Percentiles rank a stretch among this genome's conserved stretches.
Conservation (phyloP, 2,329 filamentous ascomycete genomes). For the Blastomyces parvus region DNA sequence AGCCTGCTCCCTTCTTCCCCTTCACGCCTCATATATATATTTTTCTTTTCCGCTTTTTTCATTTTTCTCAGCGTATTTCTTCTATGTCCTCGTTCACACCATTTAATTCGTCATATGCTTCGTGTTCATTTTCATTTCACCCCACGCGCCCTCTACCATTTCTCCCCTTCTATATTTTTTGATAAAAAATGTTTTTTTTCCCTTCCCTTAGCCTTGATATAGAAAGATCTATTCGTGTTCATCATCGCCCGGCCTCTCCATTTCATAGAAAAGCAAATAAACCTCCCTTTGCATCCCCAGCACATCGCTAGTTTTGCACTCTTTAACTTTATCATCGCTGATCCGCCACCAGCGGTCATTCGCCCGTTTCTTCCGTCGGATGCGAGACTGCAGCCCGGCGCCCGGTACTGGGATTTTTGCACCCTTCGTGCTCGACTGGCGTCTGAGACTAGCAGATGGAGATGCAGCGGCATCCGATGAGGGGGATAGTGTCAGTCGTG, state of each 20-base stretch:
- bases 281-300: constrained; percentile 91
- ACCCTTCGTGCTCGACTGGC: constrained; percentile 20
- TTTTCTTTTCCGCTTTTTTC: no score
- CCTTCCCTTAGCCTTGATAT: neutral
- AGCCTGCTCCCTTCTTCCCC: no score
- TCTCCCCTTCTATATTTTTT: neutral
- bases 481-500: neutral
- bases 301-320: constrained; percentile 85
- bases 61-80: no score
- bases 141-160: neutral
- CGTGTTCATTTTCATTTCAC: neutral
- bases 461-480: neutral
- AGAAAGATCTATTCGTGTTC: neutral
- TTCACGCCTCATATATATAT: no score
- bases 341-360: constrained; percentile 92
- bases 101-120: neutral
- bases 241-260: constrained; percentile 46
- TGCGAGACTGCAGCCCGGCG: constrained; percentile 2
- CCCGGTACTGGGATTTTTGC: constrained; percentile 15
- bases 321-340: constrained; percentile 92
- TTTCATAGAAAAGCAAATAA: constrained; percentile 91
- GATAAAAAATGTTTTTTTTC: no score
- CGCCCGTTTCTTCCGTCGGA: constrained; percentile 46
- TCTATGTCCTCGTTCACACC: no score
- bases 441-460: constrained; percentile 5